phyloP scores from a whole-genome alignment of 345 rosid species.

The Salix dunnii region DNA sequence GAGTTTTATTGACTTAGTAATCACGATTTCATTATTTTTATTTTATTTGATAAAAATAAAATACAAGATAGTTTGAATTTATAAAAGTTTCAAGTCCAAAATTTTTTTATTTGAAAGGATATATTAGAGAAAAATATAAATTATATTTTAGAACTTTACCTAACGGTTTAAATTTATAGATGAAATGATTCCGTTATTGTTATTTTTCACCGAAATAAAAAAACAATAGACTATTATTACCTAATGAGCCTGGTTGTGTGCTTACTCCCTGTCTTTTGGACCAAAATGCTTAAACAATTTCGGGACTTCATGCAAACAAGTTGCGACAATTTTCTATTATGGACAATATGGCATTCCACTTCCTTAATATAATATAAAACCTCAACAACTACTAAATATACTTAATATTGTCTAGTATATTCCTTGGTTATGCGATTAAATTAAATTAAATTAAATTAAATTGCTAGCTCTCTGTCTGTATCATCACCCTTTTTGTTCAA shows the following conservation, averaged over 20 bases:
- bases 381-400: not conserved
- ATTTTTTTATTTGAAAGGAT: too few relatives aligned
- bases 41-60: too few relatives aligned
- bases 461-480: not conserved
- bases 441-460: too few relatives aligned
- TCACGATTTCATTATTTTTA: too few relatives aligned
- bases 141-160: too few relatives aligned
- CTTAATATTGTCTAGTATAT: not conserved
- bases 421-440: not conserved
- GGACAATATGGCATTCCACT: not conserved
- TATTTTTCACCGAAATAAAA: not conserved
- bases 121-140: too few relatives aligned
- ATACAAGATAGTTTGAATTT: accelerated
- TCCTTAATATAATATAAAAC: not conserved
- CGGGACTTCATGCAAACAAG: too few relatives aligned
- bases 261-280: too few relatives aligned
- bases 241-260: too few relatives aligned
- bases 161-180: too few relatives aligned
- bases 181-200: too few relatives aligned
- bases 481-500: not conserved
- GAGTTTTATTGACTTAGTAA: accelerated
- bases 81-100: accelerated
- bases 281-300: too few relatives aligned
- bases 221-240: not conserved
- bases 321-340: not conserved